Conservation (phyloP, 805 yeast genomes). For the Wickerhamiella shivajii region DNA sequence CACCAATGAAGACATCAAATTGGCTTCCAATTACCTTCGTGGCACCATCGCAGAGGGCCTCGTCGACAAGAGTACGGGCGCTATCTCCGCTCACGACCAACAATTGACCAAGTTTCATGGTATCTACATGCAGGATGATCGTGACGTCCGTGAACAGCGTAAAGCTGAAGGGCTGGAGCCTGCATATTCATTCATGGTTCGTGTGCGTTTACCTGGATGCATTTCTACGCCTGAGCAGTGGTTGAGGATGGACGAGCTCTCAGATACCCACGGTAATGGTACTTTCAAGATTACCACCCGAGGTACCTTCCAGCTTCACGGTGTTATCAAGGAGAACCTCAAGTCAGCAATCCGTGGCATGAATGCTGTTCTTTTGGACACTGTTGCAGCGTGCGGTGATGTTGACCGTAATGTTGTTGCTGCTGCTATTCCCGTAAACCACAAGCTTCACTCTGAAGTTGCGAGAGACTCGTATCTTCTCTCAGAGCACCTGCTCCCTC, state of each 20-base stretch:
- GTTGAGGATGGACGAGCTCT: slow-evolving; percentile 68
- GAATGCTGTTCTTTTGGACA: slow-evolving; percentile 81
- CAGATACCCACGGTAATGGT: slow-evolving; percentile 74
- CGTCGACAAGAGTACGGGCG: slow-evolving; percentile 70
- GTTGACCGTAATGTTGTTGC: slow-evolving; percentile 93
- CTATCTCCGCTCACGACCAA: slow-evolving; percentile 79
- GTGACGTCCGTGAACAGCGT: slow-evolving; percentile 87
- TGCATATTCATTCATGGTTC: slow-evolving; percentile 91
- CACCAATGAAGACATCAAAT: slow-evolving; percentile 92
- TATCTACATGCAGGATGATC: slow-evolving; percentile 95
- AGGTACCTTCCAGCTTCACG: slow-evolving; percentile 94
- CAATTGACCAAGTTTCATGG: slow-evolving; percentile 96
- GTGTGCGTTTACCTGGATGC: slow-evolving; percentile 92
- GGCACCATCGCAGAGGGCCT: slow-evolving; percentile 88
- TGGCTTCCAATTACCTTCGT: slow-evolving; percentile 71
- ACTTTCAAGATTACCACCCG: slow-evolving; percentile 90
- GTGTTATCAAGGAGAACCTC: slow-evolving; percentile 77
- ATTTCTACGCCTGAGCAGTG: slow-evolving; percentile 78
- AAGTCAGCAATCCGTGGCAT: slow-evolving; percentile 87
- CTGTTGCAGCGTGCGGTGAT: slow-evolving; percentile 97
- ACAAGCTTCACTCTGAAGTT: slow-evolving; percentile 66
- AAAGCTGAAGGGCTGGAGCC: slow-evolving; percentile 90
- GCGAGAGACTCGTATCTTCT: slow-evolving; percentile 45
- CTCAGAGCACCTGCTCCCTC: slow-evolving; percentile 74
- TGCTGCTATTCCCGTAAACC: slow-evolving; percentile 76